phyloP scores from a whole-genome alignment of 768 basidiomycete genomes.

The Leccinum variicolor region DNA sequence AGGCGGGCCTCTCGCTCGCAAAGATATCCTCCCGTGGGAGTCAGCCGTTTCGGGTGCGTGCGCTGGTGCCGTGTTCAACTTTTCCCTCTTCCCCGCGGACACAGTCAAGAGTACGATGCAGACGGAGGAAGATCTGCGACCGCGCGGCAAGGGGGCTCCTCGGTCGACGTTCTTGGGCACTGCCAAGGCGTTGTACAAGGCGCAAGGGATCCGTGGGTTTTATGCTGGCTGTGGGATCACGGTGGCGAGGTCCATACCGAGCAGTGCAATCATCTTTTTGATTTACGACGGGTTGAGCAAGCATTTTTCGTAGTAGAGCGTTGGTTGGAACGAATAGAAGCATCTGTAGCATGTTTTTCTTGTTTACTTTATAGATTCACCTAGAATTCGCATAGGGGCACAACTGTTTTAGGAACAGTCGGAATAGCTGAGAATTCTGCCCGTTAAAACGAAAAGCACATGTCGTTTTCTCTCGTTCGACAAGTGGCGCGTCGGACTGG shows the following conservation, averaged over 20 bases:
- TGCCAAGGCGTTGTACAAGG: constrained; percentile 65
- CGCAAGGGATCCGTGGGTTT: constrained; percentile 76
- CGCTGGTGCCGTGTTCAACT: constrained; percentile 81
- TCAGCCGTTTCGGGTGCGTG: constrained; percentile 83
- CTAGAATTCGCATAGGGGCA: background rate
- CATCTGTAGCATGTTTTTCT: background rate
- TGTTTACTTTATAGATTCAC: background rate
- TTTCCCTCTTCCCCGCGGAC: constrained; percentile 94
- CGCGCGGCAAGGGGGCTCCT: constrained; percentile 35
- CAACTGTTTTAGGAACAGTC: background rate
- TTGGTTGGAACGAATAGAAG: background rate
- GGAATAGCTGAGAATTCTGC: background rate
- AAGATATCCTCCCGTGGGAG: constrained; percentile 68
- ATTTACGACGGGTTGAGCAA: constrained; percentile 79
- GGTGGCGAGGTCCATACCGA: constrained; percentile 78
- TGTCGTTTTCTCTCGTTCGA: constrained; percentile 9
- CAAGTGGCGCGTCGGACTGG: constrained; percentile 3
- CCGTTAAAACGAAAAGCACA: background rate
- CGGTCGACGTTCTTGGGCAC: constrained; percentile 51
- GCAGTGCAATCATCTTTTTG: constrained; percentile 89
- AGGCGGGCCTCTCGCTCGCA: constrained; percentile 32
- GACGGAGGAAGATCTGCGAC: constrained; percentile 85
- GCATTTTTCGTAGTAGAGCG: constrained; percentile 39
- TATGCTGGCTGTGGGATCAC: constrained; percentile 96
- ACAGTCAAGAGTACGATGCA: constrained; percentile 93